These are phyloP conservation scores for Musa troglodytarum DNA, from an alignment of 176 grass and related monocot genomes.

Conservation along the genomic window DNA sequence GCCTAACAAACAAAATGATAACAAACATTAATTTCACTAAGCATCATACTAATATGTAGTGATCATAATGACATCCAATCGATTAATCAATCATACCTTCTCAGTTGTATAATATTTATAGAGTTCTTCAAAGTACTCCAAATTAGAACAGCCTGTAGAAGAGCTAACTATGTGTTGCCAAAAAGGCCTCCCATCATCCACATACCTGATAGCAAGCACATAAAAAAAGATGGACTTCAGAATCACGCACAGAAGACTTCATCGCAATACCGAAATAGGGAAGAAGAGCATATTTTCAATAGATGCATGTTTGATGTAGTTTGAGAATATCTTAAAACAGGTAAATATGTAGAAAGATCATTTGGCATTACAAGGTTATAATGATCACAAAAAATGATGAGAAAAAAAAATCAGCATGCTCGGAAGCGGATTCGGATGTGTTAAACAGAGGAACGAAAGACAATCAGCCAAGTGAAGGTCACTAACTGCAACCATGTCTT, in stretches of 20 bases:
- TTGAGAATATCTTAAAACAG: too few relatives aligned
- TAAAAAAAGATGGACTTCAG: neutral
- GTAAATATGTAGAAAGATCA: too few relatives aligned
- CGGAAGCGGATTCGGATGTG: too few relatives aligned
- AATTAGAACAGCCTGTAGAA: constrained; percentile 87
- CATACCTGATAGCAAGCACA: constrained; percentile 50
- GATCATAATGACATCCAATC: neutral
- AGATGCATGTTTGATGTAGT: too few relatives aligned
- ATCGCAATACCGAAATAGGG: too few relatives aligned
- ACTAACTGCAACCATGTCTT: too few relatives aligned
- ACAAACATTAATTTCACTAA: constrained; percentile 17
- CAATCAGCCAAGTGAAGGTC: too few relatives aligned
- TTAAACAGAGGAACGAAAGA: too few relatives aligned
- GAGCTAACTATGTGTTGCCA: constrained; percentile 84
- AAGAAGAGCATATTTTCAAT: too few relatives aligned
- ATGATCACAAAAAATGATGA: too few relatives aligned
- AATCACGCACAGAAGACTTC: neutral
- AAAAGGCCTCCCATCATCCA: constrained; percentile 88
- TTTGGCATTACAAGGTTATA: too few relatives aligned
- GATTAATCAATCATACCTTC: constrained; percentile 42
- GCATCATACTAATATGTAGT: neutral
- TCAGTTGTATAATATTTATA: constrained; percentile 87
- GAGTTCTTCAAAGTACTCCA: constrained; percentile 88
- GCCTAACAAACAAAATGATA: constrained; percentile 44
- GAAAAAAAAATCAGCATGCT: too few relatives aligned